Base-by-base conservation (phyloP, 306 rosid genomes). In the Geum urbanum region DNA sequence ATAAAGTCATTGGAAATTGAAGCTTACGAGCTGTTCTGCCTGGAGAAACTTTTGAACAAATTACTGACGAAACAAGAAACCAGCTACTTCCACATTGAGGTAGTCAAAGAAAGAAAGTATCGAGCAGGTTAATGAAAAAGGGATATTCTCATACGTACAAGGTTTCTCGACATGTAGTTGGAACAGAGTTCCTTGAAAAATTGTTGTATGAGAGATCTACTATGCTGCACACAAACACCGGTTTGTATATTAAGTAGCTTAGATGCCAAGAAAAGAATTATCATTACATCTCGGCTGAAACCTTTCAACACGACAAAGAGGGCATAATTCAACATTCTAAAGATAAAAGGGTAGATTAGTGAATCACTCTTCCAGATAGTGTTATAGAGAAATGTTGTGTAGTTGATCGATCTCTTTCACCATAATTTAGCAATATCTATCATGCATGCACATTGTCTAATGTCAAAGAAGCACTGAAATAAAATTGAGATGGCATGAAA, bases 131-230 rank as follows among this genome's bases (percentile, higher is more conserved):
- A 32, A 24, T 35, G 20, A 49, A 66, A 24, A 54, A 27, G 5
- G 11, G 2, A 22, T 18, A 14, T 11, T 35, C 9, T 19, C 75
- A n/a, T 61, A 27, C 32, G 32, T 27, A 72, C 59, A 72, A 61
- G 60, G 59, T 59, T 7, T 72, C 76, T 32, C 35, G 48, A 59
- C 76, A 72, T 15, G 69, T 18, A 18, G 20, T 27, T 50, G 76
- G 76, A 10, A 72, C 41, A 49, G 68, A 48, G 15, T 60, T 8
- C 37, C 14, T 20, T 4, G 60, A 10, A 62, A 72, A 72, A 13
- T 40, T 61, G 20, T 72, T 72, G 69, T 72, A 72, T 8, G 76
- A 72, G 24, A 72, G 43, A 72, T 61, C 76, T 40, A 60, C 5
- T 37, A 32, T 39, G 76, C 69, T 72, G 76, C 69, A 72, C 11